Evolutionary conservation across 345 rosid species (phyloP), one percentile per base, ranked within the genome.

Genomic region (Brassica juncea): DNA sequence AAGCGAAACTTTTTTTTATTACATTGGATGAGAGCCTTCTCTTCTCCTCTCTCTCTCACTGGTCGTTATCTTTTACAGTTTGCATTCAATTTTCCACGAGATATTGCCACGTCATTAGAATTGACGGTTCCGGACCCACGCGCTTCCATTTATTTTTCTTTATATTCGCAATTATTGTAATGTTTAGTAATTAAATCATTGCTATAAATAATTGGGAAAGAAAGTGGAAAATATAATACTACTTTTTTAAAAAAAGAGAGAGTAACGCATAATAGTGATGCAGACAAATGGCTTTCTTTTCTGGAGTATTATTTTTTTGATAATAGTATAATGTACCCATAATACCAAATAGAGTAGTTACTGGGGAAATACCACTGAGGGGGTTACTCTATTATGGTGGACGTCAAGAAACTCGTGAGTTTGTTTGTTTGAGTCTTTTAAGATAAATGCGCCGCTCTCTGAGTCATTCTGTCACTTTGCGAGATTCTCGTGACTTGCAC

Each of bases 51-150:
- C 9, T 44, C 16, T 21, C 57, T 52, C 84, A 66, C 83, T 77
- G 65, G 88, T 86, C 83, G 87, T 87, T 84, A 73, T 86, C 92
- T 80, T 64, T 73, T 87, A 84, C 89, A 78, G 84, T 88, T 88
- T 80, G 73, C 86, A 80, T 83, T 86, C 85, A 68, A 65, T 85
- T 85, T 70, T 80, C 86, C 63, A 79, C 79, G 75, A 76, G 77
- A 73, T 83, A 11, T 73, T 80, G 88, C 86, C 92, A 89, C 85
- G 87, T 88, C 91, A 86, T 35, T 77, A 0, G 11, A 32, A 14
- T 70, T 23, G 75, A 76, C 59, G 81, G 58, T 57, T 57, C 67
- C 71, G 88, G 87, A 12, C 85, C 90, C 85, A 82, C 85, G 61
- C 49, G 37, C 55, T 72, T 69, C 54, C 31, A 27, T 44, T 59